These are phyloP conservation scores for Tranzscheliella williamsii DNA, from an alignment of 1,284 basidiomycete species.

Conservation along the genomic window DNA sequence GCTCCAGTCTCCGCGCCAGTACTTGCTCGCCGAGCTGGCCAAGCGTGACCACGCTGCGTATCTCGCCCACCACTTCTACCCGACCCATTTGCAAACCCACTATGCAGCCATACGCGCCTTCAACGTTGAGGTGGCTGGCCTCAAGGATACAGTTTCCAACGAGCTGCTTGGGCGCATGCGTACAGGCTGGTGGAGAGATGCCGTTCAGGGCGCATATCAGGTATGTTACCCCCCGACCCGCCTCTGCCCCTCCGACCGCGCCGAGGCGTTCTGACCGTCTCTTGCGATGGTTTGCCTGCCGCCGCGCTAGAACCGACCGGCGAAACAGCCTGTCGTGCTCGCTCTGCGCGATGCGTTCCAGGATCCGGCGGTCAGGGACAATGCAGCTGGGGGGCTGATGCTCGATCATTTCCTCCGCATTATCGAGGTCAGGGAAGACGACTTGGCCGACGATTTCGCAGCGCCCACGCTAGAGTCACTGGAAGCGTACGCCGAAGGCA, in stretches of 20 bases:
- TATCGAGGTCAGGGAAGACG: slow-evolving; percentile 55
- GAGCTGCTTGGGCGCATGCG: slow-evolving; percentile 57
- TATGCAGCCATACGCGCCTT: slow-evolving; percentile 56
- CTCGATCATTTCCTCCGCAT: slow-evolving; percentile 58
- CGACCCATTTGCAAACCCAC: slow-evolving; percentile 45
- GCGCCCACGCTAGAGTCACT: slow-evolving; percentile 50
- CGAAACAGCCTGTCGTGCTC: slow-evolving; percentile 52
- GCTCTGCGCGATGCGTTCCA: slow-evolving; percentile 52
- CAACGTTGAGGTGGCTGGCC: slow-evolving; percentile 52
- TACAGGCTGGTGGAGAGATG: slow-evolving; percentile 60
- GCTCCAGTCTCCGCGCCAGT: slow-evolving; percentile 20
- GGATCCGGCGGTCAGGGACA: slow-evolving; percentile 41
- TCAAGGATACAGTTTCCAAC: slow-evolving; percentile 54
- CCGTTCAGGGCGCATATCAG: slow-evolving; percentile 44
- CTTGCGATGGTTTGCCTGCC: neutral
- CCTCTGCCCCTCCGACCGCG: neutral
- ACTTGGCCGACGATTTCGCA: slow-evolving; percentile 44
- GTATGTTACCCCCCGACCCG: slow-evolving; percentile 1
- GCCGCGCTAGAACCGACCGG: slow-evolving; percentile 47
- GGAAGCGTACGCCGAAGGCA: slow-evolving; percentile 53
- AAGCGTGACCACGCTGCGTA: slow-evolving; percentile 49
- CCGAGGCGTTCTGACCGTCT: neutral
- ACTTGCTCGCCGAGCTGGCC: slow-evolving; percentile 28
- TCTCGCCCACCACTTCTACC: slow-evolving; percentile 54
- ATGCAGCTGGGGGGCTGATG: slow-evolving; percentile 44